These are phyloP conservation scores for Aspergillus bombycis DNA, from an alignment of 2,329 filamentous ascomycete genomes.

Conservation along the genomic window DNA sequence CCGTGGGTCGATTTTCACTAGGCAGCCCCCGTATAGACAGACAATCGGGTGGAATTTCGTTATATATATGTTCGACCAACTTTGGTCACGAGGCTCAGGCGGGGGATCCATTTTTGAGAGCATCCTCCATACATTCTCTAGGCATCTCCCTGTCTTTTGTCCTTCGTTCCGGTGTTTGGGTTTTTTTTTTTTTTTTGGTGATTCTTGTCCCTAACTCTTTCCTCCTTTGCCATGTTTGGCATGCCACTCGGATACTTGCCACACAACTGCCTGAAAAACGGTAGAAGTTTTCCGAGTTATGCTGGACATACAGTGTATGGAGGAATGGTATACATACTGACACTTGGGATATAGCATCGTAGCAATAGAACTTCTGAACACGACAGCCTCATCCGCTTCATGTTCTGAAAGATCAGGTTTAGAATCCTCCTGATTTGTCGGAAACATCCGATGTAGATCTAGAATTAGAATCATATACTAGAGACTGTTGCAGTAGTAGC, in stretches of 20 bases:
- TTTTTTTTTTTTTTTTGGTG: neutral
- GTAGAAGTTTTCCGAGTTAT: neutral
- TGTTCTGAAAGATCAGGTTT: neutral
- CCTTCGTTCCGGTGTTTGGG: neutral
- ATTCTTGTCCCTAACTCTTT: neutral
- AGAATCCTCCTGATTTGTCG: neutral
- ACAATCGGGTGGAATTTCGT: neutral
- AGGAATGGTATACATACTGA: neutral
- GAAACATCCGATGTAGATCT: neutral
- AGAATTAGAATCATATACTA: neutral
- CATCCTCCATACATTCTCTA: neutral
- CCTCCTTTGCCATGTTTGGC: neutral
- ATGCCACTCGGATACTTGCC: neutral
- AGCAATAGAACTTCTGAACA: neutral
- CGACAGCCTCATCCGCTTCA: neutral
- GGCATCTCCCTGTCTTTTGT: neutral
- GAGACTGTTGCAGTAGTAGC: neutral
- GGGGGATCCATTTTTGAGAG: neutral
- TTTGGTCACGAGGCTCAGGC: neutral
- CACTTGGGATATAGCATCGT: neutral
- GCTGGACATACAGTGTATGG: neutral
- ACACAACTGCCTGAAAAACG: neutral
- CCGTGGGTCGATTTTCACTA: neutral
- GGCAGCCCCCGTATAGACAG: neutral
- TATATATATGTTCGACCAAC: neutral